phyloP scores from a whole-genome alignment of 345 rosid genomes.

The Populus ilicifolia region DNA sequence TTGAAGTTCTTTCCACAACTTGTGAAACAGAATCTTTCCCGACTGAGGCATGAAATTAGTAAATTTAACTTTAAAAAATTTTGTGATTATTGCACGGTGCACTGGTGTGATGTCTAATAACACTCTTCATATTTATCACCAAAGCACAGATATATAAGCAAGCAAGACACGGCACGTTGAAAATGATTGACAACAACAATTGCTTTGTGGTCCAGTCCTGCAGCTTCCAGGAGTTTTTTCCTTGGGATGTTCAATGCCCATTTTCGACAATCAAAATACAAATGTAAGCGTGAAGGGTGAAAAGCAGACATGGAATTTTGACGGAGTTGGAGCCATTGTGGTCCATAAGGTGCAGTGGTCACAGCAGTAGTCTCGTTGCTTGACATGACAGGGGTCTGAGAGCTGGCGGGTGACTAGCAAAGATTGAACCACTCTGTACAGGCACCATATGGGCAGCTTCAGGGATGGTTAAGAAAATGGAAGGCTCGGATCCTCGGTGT shows the following conservation, averaged over 20 bases:
- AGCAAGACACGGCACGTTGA: conserved; percentile 4
- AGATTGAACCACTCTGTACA: neutral
- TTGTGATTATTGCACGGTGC: conserved; percentile 8
- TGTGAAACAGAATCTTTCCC: conserved; percentile 8
- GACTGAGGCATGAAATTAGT: conserved; percentile 4
- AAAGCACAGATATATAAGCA: conserved; percentile 12
- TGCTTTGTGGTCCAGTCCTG: too few species aligned
- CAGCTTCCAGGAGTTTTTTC: neutral
- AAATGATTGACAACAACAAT: conserved; percentile 4
- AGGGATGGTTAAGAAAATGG: conserved; percentile 14
- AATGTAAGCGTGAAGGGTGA: conserved; percentile 5
- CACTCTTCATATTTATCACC: conserved; percentile 13
- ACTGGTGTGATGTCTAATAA: neutral
- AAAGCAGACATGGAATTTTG: neutral
- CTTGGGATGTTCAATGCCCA: conserved; percentile 1
- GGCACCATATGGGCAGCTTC: conserved; percentile 14
- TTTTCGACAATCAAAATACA: conserved; percentile 3
- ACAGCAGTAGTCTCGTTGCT: neutral
- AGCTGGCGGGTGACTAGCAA: conserved; percentile 13
- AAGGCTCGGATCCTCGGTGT: conserved; percentile 10
- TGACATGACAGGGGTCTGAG: conserved; percentile 1
- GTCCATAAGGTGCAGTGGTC: conserved; percentile 5
- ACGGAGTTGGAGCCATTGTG: neutral
- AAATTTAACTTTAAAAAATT: conserved; percentile 9
- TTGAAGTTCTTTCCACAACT: conserved; percentile 3